phyloP scores from a whole-genome alignment of 805 yeast species.

The Saturnispora serradocipensis region DNA sequence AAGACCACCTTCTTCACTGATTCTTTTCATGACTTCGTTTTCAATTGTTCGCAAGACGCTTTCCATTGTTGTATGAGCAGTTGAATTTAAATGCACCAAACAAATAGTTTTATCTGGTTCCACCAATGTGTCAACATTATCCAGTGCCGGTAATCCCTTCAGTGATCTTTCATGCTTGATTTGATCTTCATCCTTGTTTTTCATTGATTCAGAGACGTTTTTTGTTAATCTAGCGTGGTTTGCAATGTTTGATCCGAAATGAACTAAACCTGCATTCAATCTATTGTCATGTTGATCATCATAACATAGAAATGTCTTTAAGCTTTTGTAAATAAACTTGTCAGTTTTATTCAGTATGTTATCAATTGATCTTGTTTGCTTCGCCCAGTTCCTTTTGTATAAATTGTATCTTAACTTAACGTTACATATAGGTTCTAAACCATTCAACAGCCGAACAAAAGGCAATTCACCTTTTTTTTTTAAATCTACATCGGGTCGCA shows the following conservation, averaged over 20 bases:
- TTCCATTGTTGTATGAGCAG: conserved; percentile 11
- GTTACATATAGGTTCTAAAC: conserved; percentile 33
- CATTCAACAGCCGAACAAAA: conserved; percentile 34
- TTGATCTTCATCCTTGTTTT: conserved; percentile 6
- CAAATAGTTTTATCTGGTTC: conserved; percentile 10
- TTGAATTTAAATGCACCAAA: conserved; percentile 14
- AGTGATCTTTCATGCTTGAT: neutral
- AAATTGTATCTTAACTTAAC: conserved; percentile 33
- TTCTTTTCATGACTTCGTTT: conserved; percentile 5
- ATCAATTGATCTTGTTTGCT: conserved; percentile 25
- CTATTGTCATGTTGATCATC: conserved; percentile 19
- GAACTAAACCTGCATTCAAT: conserved; percentile 30
- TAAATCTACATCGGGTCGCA: conserved; percentile 10
- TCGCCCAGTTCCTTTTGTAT: conserved; percentile 32
- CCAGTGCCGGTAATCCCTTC: neutral
- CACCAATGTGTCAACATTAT: conserved; percentile 10
- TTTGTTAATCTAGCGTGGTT: conserved; percentile 30
- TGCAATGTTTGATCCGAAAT: conserved; percentile 35
- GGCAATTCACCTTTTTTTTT: conserved; percentile 23
- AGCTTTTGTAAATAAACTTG: conserved; percentile 27
- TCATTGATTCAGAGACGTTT: conserved; percentile 16
- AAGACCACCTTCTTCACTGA: neutral
- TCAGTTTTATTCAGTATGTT: conserved; percentile 27
- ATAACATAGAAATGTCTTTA: conserved; percentile 20
- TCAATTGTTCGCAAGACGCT: conserved; percentile 12